phyloP scores from a whole-genome alignment of 2,329 filamentous ascomycete species.

The Macroventuria anomochaeta region DNA sequence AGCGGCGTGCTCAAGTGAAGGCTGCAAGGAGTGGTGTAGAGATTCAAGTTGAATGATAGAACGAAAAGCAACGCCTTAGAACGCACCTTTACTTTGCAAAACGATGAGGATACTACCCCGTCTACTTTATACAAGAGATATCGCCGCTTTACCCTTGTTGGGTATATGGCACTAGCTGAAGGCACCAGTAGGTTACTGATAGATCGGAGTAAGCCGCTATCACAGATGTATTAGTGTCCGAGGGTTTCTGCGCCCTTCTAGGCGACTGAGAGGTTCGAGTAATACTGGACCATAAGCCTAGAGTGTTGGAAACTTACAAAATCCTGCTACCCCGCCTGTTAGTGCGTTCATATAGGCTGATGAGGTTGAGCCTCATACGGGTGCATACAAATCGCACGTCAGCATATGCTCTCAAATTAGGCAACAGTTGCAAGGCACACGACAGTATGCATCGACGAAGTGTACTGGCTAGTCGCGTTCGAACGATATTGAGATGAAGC shows the following conservation, averaged over 20 bases:
- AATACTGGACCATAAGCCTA: background rate
- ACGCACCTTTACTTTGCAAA: too few species aligned
- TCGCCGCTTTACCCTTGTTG: too few species aligned
- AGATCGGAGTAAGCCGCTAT: too few species aligned
- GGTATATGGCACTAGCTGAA: too few species aligned
- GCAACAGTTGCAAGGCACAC: constrained; percentile 1
- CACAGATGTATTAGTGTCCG: background rate
- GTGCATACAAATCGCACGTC: constrained; percentile 15
- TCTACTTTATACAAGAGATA: too few species aligned
- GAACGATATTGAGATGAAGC: constrained; percentile 2
- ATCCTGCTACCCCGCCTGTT: background rate
- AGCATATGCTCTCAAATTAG: constrained; percentile 5
- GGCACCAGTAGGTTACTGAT: too few species aligned
- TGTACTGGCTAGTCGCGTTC: constrained; percentile 10
- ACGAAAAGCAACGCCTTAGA: too few species aligned
- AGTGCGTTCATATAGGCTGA: background rate
- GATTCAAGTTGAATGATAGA: too few species aligned
- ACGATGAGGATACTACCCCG: too few species aligned
- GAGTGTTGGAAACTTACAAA: background rate
- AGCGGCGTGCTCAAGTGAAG: background rate
- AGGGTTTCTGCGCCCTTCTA: background rate
- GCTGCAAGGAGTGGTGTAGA: too few species aligned
- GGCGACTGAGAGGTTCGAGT: background rate
- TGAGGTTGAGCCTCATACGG: background rate
- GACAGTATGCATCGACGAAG: background rate